These are phyloP conservation scores for Trichosporon faecale DNA, from an alignment of 1,284 basidiomycete genomes.

Conservation along the genomic window DNA sequence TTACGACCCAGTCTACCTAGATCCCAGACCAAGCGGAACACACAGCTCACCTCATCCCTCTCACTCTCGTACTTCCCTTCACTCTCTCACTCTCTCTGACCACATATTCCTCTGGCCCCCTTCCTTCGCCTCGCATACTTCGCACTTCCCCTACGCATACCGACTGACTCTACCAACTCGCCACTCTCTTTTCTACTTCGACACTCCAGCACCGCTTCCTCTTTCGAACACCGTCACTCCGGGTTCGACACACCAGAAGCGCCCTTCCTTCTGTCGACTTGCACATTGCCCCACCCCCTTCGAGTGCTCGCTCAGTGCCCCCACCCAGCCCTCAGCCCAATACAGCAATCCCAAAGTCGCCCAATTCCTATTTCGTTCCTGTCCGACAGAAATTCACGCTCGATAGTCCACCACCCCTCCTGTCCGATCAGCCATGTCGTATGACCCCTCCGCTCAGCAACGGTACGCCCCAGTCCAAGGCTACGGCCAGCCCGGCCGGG, in stretches of 20 bases:
- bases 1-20: neutral
- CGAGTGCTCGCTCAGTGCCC: neutral
- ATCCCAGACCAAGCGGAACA: neutral
- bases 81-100: neutral
- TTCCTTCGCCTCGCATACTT: neutral
- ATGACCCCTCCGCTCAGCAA: slow-evolving; percentile 19
- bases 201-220: neutral
- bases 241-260: neutral
- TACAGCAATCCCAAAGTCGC: neutral
- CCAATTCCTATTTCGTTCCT: neutral
- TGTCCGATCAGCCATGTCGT: slow-evolving; percentile 17
- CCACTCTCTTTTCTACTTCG: neutral
- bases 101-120: neutral
- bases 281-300: neutral
- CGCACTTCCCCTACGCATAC: neutral
- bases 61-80: neutral
- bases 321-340: neutral
- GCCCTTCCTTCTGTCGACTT: neutral
- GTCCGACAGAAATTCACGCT: neutral
- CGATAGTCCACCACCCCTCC: neutral
- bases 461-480: slow-evolving; percentile 32
- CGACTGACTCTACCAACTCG: neutral
- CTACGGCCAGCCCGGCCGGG: slow-evolving; percentile 19
- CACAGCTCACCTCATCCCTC: neutral
- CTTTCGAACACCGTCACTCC: neutral